A percentile compares a stretch with the other conserved stretches of the same genome.
phyloP scores from a whole-genome alignment of 2,329 filamentous ascomycete genomes.

The Albophoma yamanashiensis region DNA sequence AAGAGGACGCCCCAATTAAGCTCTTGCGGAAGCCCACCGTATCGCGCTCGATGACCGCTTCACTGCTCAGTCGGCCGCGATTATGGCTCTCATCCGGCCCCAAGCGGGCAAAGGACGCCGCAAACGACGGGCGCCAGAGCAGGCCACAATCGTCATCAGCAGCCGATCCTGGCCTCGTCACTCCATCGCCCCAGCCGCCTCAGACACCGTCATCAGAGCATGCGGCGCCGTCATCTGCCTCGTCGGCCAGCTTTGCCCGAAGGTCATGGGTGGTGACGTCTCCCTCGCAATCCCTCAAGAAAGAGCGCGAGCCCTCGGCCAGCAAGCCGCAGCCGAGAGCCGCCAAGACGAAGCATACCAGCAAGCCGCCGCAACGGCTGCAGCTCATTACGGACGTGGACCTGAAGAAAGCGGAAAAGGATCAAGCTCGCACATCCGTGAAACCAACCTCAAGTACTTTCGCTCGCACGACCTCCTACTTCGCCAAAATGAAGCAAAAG shows the following conservation, averaged over 20 bases:
- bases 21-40: constrained; percentile 6
- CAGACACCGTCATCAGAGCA: background rate
- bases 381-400: constrained; percentile 15
- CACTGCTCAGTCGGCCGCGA: constrained; percentile 36
- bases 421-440: constrained; percentile 20
- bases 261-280: constrained; percentile 41
- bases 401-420: constrained; percentile 9
- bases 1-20: background rate
- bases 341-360: constrained; percentile 12
- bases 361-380: constrained; percentile 14
- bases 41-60: constrained; percentile 28
- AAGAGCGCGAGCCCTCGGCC: constrained; percentile 15
- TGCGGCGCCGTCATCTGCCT: constrained; percentile 23
- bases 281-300: constrained; percentile 35
- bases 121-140: constrained; percentile 9
- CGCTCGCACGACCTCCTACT: constrained; percentile 34
- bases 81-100: constrained; percentile 39
- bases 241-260: constrained; percentile 38
- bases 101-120: constrained; percentile 23
- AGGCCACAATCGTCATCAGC: constrained; percentile 14
- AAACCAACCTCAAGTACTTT: constrained; percentile 26
- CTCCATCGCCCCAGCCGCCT: background rate
- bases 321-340: constrained; percentile 11
- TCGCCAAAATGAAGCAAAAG: constrained; percentile 38
- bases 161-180: constrained; percentile 10